Conservation (phyloP, 371 early-diverging fungal genomes). For the Rhizomucor miehei region DNA sequence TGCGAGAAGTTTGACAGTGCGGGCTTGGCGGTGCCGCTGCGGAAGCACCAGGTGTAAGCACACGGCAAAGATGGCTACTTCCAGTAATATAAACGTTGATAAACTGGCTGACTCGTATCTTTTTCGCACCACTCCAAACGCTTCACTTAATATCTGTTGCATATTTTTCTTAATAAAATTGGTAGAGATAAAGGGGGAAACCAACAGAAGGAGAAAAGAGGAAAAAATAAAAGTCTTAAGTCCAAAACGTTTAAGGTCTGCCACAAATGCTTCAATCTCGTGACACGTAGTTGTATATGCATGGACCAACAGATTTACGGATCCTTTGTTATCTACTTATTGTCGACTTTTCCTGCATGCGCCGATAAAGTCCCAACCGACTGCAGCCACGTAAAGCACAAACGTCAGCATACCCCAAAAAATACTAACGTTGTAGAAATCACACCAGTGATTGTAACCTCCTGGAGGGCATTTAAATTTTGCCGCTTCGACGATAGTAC, state of each 20-base stretch:
- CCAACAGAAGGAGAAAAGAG: no score
- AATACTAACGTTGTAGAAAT: conserved; percentile 52
- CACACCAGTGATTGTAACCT: conserved; percentile 48
- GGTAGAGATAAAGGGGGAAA: no score
- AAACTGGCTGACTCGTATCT: conserved; percentile 11
- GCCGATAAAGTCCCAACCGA: conserved; percentile 48
- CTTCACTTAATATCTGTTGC: no score
- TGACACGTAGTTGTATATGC: no score
- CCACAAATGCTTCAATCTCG: no score
- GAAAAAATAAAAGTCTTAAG: no score
- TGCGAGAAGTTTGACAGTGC: conserved; percentile 4
- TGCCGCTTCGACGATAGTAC: conserved; percentile 48
- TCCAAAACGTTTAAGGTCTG: no score
- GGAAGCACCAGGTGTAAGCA: conserved; percentile 13
- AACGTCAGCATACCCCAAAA: conserved; percentile 50
- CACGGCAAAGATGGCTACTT: conserved; percentile 11
- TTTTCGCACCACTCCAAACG: no score
- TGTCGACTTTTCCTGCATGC: conserved; percentile 17
- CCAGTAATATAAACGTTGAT: conserved; percentile 10
- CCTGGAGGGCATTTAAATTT: conserved; percentile 47
- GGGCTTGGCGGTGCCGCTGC: conserved; percentile 12
- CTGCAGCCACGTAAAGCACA: conserved; percentile 31
- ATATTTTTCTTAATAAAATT: no score
- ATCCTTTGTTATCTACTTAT: no score
- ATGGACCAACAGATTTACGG: no score